Percentiles rank a stretch among this genome's conserved stretches.
Conservation (phyloP, 192 early-diverging fungal genomes). For the Linnemannia hyalina region DNA sequence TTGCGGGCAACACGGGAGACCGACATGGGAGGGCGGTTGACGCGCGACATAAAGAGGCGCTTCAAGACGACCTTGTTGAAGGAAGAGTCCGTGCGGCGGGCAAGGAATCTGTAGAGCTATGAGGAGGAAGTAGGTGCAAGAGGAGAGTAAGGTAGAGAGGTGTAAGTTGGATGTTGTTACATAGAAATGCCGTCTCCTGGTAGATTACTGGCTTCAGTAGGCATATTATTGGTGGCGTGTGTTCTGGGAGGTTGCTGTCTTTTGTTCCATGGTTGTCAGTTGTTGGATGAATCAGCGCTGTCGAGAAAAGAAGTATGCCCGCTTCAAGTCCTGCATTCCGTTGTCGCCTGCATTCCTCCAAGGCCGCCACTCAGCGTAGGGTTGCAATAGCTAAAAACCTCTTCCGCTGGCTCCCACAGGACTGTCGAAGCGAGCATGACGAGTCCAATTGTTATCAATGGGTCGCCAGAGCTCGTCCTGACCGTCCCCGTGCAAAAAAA, state of each 20-base stretch:
- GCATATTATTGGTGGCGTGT: background rate
- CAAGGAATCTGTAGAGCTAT: slow-evolving; percentile 98
- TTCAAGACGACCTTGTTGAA: slow-evolving; percentile 99
- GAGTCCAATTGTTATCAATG: background rate
- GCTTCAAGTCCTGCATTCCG: background rate
- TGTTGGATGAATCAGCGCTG: background rate
- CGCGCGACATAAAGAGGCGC: slow-evolving; percentile 98
- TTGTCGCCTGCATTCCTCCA: background rate
- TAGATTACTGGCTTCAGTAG: background rate
- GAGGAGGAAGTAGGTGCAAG: background rate
- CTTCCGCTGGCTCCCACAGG: background rate
- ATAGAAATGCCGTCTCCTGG: background rate
- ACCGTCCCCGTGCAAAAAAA: background rate
- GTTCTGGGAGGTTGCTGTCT: background rate
- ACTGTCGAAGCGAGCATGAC: background rate
- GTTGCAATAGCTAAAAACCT: background rate
- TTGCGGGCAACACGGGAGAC: slow-evolving; percentile 88
- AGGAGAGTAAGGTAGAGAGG: background rate
- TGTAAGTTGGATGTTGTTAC: slow-evolving; percentile 63
- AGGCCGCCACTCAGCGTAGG: background rate
- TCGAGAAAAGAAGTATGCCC: background rate
- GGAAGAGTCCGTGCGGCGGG: slow-evolving; percentile 96
- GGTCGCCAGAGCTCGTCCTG: background rate
- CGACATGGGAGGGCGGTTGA: slow-evolving; percentile 96
- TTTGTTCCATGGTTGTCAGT: background rate